Evolutionary conservation across 106 monocot genomes (phyloP).

Genomic region (Vanilla planifolia): DNA sequence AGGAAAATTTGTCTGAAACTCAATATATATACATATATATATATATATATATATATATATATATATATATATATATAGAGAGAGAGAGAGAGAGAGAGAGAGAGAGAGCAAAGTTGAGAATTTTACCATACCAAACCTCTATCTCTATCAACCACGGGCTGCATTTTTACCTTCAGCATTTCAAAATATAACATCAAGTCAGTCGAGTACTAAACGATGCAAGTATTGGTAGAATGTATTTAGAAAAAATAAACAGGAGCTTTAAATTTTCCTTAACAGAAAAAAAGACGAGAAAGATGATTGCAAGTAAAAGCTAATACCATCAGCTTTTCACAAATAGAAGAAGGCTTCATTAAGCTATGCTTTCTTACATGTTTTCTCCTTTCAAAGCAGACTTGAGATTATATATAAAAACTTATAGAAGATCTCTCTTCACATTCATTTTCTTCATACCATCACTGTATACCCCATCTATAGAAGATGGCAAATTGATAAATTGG

Average conservation of each 20-base stretch:
- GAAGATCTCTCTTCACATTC: too few species aligned
- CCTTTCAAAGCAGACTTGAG: too few species aligned
- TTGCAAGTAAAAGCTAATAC: background rate
- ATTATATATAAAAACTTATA: too few species aligned
- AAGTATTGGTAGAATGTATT: background rate
- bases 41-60: too few species aligned
- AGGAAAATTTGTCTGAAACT: too few species aligned
- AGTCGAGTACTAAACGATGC: background rate
- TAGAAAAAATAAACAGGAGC: background rate
- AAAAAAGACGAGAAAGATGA: background rate
- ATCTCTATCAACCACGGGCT: slow-evolving; percentile 54
- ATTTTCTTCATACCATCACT: too few species aligned
- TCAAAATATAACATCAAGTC: slow-evolving; percentile 6
- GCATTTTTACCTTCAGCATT: slow-evolving; percentile 80
- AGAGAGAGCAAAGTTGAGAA: background rate
- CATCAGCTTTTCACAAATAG: background rate
- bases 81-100: background rate
- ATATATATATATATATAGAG: too few species aligned
- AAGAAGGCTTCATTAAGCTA: too few species aligned
- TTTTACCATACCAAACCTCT: slow-evolving; percentile 73
- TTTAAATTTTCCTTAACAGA: background rate
- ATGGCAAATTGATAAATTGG: too few species aligned
- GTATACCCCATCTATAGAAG: too few species aligned
- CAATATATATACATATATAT: too few species aligned
- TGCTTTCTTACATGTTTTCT: too few species aligned